Base-by-base conservation (phyloP, 164 flowering plant species). In the Saururus chinensis region DNA sequence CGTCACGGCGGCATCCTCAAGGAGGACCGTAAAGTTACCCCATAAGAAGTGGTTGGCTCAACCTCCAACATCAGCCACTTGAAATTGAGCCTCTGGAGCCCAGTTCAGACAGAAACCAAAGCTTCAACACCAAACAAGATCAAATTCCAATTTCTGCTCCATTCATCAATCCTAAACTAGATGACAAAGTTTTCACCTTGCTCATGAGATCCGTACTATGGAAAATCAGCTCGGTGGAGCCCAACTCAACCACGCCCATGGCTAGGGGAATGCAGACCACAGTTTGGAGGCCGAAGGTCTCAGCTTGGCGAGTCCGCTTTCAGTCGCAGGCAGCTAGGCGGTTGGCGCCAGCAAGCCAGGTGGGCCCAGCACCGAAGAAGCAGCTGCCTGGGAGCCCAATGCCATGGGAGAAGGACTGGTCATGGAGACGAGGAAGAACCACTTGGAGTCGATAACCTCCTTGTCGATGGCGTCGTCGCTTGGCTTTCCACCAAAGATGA, bases 391-490 rank as follows among this genome's bases (percentile, higher is more conserved):
- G 91, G 19, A 92, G 68, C 4, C 92, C 96, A 4, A 51, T 37
- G 4, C 93, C 89, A 66, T 58, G 76, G 8, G 70, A 62, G 30
- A 92, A 87, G 49, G 87, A 76, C 71, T 86, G 91, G 89, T 89
- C 98, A 92, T 92, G 53, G 96, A 89, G 0, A 89, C 78, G n/a
- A 92, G 76, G 56, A 83, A 92, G 71, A 89, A 92, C 98, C 98
- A 92, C 70, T 92, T 95, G 16, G 95, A 82, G 41, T 92, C 98
- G 12, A 96, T 92, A 6, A 89, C 96, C 56, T 89, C 96, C 57
- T 87, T 96, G 26, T 86, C 96, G 1, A 81, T 77, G 1, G 81
- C 78, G 7, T 80, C 95, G 51, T 82, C 2, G 77, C 51, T 13
- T 9, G 49, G 17, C 49, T 45, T 9, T 0, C 72, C 51, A 17